Evolutionary conservation across 1,284 basidiomycete genomes (phyloP), one percentile per base, ranked within the genome.

Genomic region (Ustilago vetiveriae): DNA sequence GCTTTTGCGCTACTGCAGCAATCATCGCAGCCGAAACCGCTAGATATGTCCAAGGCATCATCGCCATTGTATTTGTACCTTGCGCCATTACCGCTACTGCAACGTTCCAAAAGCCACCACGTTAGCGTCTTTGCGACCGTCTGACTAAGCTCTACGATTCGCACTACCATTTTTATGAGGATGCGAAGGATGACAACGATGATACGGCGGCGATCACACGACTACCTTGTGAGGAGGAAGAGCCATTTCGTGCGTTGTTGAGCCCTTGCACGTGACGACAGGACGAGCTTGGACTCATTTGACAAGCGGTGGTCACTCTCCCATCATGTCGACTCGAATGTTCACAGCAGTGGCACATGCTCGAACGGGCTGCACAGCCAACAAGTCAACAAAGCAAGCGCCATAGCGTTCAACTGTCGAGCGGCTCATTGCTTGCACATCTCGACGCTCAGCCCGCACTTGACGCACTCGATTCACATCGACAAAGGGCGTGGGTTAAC

Each of bases 271-370:
- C n/a, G n/a, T n/a, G n/a, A n/a, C n/a, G n/a, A n/a, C n/a, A n/a
- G n/a, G n/a, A n/a, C n/a, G 72, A 74, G 43, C 46, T 74, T 7
- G 72, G 72, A 32, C 72, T 72, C 29, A 52, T 74, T 13, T 74
- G 68, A 33, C 69, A 52, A 17, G 51, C 60, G 3, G 33, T 74
- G 38, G 37, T 64, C 17, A 62, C 68, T 1, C 32, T 72, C 4
- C n/a, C 23, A 44, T 17, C 63, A 63, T 9, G 39, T 58, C 32
- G 68, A 72, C 32, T 27, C 67, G 38, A 37, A 53, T 19, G 26
- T 32, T 1, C 42, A 48, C 42, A 51, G 56, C 26, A 53, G 47
- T 11, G 68, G 68, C 1, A 40, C 57, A 3, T 53, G 66, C 21
- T 57, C 68, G 13, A 37, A 51, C 26, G 48, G 54, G 19, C 42